phyloP scores from a whole-genome alignment of 441 rosid genomes.

The Pelargonium citronellum region DNA sequence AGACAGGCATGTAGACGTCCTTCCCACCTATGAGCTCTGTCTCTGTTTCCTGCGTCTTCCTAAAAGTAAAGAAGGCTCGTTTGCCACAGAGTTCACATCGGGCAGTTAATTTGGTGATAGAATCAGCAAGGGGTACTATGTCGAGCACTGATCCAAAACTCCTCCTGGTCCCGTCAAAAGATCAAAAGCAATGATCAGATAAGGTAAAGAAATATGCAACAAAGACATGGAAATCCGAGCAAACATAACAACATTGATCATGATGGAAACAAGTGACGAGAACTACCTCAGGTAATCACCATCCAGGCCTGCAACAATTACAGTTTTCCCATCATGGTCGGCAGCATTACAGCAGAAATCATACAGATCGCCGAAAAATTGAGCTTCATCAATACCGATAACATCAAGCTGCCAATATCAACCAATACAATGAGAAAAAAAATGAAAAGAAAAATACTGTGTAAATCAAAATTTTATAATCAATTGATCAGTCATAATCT shows the following conservation, averaged over 20 bases:
- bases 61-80: constrained; percentile 62
- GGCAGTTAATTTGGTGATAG: constrained; percentile 68
- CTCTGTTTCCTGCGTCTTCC: constrained; percentile 55
- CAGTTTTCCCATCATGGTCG: constrained; percentile 68
- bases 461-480: neutral
- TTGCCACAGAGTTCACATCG: constrained; percentile 75
- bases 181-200: no score
- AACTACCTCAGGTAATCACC: constrained; percentile 84
- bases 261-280: neutral
- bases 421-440: neutral
- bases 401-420: constrained; percentile 57
- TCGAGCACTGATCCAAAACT: constrained; percentile 78
- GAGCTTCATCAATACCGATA: constrained; percentile 90
- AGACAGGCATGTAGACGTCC: constrained; percentile 81
- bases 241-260: neutral
- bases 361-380: constrained; percentile 86
- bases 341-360: constrained; percentile 79
- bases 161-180: constrained; percentile 36
- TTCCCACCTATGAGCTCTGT: constrained; percentile 79
- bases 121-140: constrained; percentile 72
- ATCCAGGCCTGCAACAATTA: constrained; percentile 73
- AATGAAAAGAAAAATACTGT: neutral
- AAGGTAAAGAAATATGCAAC: no score
- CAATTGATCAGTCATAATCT: neutral
- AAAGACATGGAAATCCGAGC: neutral